Evolutionary conservation across 1,284 basidiomycete genomes (phyloP).

Genomic region (Ceratobasidium sp.): DNA sequence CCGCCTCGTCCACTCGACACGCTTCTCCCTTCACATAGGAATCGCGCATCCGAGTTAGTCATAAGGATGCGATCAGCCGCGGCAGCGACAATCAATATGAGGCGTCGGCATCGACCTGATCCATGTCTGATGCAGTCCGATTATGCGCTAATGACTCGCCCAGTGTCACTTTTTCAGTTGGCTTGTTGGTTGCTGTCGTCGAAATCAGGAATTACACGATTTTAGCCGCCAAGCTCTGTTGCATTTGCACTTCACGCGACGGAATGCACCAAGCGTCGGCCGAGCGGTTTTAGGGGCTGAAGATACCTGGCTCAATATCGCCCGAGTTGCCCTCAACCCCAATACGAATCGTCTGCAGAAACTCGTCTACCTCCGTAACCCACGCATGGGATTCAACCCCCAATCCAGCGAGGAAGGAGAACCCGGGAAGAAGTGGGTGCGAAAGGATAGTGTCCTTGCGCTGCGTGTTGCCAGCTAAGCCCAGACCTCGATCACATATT

Average conservation of each 20-base stretch:
- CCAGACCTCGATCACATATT: conserved; percentile 7
- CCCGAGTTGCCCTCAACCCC: neutral
- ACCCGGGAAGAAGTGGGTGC: neutral
- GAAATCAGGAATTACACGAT: no score
- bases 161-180: neutral
- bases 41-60: no score
- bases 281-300: neutral
- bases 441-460: neutral
- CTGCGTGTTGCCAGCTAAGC: neutral
- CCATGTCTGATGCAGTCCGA: conserved; percentile 25
- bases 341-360: neutral
- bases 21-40: neutral
- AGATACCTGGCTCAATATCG: conserved; percentile 9
- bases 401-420: neutral
- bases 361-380: neutral
- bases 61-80: neutral
- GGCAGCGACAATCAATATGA: neutral
- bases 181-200: neutral
- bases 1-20: neutral
- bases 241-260: conserved; percentile 10
- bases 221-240: neutral
- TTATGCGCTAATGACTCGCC: conserved; percentile 25
- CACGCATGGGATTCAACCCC: neutral
- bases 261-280: conserved; percentile 2
- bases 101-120: conserved; percentile 13